A percentile compares a stretch with the other conserved stretches of the same genome.
Evolutionary conservation across 2,329 filamentous ascomycete species (phyloP).

Genomic region (Hortaea sp.): DNA sequence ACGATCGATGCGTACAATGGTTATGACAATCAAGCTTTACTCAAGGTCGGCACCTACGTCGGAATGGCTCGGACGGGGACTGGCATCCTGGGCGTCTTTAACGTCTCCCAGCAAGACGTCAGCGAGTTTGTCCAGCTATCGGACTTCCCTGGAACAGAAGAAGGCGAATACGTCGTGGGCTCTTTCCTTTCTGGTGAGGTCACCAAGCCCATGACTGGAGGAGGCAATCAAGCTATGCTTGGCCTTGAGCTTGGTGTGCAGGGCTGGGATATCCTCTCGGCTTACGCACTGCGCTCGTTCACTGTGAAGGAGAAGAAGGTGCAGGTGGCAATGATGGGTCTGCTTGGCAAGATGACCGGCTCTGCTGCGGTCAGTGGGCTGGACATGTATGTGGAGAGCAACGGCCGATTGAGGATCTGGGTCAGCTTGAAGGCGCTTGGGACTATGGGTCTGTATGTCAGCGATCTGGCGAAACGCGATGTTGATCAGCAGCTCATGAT

Average conservation of each 20-base stretch:
- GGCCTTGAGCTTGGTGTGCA: conserved; percentile 22
- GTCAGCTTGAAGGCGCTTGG: conserved; percentile 73
- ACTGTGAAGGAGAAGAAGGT: conserved; percentile 29
- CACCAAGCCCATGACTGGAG: conserved; percentile 38
- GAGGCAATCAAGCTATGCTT: conserved; percentile 5
- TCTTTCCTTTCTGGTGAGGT: conserved; percentile 59
- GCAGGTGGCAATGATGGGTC: conserved; percentile 59
- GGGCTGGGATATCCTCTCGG: conserved; percentile 74
- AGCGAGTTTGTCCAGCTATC: conserved; percentile 22
- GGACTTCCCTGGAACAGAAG: conserved; percentile 42
- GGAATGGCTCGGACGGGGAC: conserved; percentile 59
- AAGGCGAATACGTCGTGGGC: conserved; percentile 58
- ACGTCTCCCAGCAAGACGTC: conserved; percentile 54
- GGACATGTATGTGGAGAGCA: conserved; percentile 48
- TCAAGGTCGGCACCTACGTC: conserved; percentile 72
- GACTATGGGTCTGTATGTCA: conserved; percentile 67
- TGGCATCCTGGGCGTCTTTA: conserved; percentile 76
- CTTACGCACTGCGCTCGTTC: conserved; percentile 56
- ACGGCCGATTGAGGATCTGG: conserved; percentile 54
- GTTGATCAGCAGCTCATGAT: conserved; percentile 22
- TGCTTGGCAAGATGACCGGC: conserved; percentile 84
- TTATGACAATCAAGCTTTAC: conserved; percentile 60
- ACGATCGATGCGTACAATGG: conserved; percentile 62
- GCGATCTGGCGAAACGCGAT: conserved; percentile 44
- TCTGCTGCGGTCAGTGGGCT: conserved; percentile 62